Conservation (phyloP, 139 green algal genomes). For the Dunaliella primolecta region DNA sequence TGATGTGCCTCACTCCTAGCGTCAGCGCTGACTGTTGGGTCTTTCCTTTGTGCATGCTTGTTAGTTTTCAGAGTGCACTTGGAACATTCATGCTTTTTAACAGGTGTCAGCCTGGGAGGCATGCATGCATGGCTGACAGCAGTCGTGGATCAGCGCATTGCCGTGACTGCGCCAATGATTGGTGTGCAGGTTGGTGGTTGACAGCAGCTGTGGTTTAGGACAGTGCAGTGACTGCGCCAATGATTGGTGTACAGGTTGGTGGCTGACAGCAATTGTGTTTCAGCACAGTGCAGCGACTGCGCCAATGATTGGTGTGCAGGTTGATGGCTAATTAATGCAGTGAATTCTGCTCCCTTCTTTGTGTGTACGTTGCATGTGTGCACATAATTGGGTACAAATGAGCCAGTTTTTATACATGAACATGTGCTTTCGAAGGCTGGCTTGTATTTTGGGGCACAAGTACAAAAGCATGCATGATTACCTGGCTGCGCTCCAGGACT, state of each 20-base stretch:
- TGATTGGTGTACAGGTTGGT: slow-evolving; percentile 61
- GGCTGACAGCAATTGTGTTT: slow-evolving; percentile 53
- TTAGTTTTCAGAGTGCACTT: too few species aligned
- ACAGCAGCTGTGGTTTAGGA: slow-evolving; percentile 44
- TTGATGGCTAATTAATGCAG: slow-evolving; percentile 46
- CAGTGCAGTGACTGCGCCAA: slow-evolving; percentile 51
- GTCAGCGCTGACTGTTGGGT: too few species aligned
- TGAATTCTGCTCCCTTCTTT: neutral
- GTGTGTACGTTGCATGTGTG: neutral
- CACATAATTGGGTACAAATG: too few species aligned
- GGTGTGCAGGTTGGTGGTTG: slow-evolving; percentile 62
- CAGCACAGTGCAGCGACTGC: slow-evolving; percentile 49
- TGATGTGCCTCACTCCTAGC: too few species aligned
- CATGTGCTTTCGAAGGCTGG: too few species aligned
- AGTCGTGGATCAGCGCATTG: slow-evolving; percentile 52
- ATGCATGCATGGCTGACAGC: slow-evolving; percentile 67
- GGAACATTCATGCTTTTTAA: too few species aligned
- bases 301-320: slow-evolving; percentile 68
- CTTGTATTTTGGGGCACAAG: too few species aligned
- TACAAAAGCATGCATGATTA: too few species aligned
- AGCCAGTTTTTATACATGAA: too few species aligned
- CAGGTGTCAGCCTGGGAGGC: slow-evolving; percentile 62
- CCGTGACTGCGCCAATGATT: slow-evolving; percentile 55
- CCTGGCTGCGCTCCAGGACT: too few species aligned
- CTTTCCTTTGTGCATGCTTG: too few species aligned